Conservation (phyloP, 371 early-diverging fungal species). For the Lichtheimia ramosa region DNA sequence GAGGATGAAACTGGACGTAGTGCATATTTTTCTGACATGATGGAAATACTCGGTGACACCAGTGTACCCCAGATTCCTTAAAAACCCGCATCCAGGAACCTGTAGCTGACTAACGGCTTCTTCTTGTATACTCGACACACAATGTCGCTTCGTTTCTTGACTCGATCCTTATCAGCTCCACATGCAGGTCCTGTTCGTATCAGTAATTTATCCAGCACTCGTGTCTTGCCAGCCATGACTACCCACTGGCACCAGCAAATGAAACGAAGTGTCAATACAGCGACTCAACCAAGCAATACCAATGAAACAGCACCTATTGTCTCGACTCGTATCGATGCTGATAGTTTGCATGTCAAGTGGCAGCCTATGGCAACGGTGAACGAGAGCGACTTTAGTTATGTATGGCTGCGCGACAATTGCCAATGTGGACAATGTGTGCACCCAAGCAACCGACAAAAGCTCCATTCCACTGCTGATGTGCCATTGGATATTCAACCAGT, state of each 20-base stretch:
- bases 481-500: conserved; percentile 52
- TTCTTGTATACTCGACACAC: not conserved
- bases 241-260: not conserved
- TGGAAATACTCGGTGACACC: not conserved
- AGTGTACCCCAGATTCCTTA: not conserved
- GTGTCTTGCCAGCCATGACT: not conserved
- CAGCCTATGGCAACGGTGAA: not conserved
- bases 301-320: not conserved
- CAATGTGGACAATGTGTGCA: conserved; percentile 74
- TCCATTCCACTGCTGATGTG: conserved; percentile 78
- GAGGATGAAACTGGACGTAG: too few relatives aligned
- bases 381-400: conserved; percentile 44
- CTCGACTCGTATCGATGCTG: conserved; percentile 9
- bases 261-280: not conserved
- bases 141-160: not conserved
- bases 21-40: too few relatives aligned
- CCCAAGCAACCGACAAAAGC: conserved; percentile 76
- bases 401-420: conserved; percentile 87
- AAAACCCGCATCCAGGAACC: not conserved
- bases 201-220: not conserved
- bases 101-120: not conserved
- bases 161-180: not conserved
- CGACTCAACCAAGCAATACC: not conserved
- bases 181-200: not conserved
- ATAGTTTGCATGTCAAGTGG: conserved; percentile 29